These are phyloP conservation scores for Paraphoma chrysanthemicola DNA, from an alignment of 2,329 filamentous ascomycete species.

Conservation along the genomic window DNA sequence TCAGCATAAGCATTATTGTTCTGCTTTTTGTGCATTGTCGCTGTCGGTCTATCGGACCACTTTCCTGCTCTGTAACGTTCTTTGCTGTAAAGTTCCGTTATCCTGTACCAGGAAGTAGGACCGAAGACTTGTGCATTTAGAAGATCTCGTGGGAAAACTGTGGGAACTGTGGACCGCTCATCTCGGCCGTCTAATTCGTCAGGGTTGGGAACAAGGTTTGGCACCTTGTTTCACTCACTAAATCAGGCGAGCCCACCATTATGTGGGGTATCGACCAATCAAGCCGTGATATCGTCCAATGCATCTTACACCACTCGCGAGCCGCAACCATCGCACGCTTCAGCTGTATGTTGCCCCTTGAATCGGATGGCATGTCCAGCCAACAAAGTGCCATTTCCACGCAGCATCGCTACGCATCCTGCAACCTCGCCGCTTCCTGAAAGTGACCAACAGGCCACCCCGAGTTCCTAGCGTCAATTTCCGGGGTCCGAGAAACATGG, in stretches of 20 bases:
- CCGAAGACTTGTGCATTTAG: neutral
- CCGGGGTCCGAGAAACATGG: slow-evolving; percentile 11
- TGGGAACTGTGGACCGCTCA: neutral
- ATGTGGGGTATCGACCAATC: slow-evolving; percentile 3
- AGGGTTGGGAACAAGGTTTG: slow-evolving; percentile 2
- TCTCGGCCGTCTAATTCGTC: neutral
- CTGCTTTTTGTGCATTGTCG: neutral
- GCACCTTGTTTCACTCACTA: slow-evolving; percentile 1
- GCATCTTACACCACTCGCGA: neutral
- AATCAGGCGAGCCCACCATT: neutral
- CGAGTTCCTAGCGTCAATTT: slow-evolving; percentile 4
- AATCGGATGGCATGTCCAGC: neutral
- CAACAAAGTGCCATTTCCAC: slow-evolving; percentile 2
- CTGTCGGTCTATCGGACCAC: neutral
- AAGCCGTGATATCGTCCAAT: neutral
- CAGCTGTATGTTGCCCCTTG: neutral
- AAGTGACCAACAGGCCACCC: neutral
- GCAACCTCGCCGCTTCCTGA: slow-evolving; percentile 1
- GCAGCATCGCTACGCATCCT: neutral
- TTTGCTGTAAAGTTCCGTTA: neutral
- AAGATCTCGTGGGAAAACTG: neutral
- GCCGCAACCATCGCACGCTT: neutral
- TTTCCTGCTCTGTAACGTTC: neutral
- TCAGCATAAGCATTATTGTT: neutral
- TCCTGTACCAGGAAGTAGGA: neutral